Evolutionary conservation across 2,329 filamentous ascomycete genomes (phyloP).

Genomic region (Claviceps sorghi): DNA sequence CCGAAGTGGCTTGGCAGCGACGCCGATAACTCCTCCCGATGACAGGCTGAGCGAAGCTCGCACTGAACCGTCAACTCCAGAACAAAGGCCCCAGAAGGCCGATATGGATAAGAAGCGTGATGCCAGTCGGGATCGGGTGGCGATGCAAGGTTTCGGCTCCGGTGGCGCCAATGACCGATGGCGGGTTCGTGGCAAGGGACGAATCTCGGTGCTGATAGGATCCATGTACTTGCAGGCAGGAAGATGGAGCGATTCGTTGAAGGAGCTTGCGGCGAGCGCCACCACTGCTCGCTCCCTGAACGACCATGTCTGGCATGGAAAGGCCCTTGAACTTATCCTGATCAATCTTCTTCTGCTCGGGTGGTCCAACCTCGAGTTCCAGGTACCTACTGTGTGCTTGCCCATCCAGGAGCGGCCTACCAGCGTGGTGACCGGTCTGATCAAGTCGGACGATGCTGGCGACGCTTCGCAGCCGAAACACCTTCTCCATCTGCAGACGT

Average conservation of each 20-base stretch:
- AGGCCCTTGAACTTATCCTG: slow-evolving; percentile 77
- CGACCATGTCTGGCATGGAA: slow-evolving; percentile 95
- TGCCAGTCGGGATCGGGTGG: slow-evolving; percentile 40
- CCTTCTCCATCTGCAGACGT: slow-evolving; percentile 36
- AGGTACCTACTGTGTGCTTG: slow-evolving; percentile 46
- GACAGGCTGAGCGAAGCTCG: slow-evolving; percentile 24
- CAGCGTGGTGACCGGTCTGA: slow-evolving; percentile 18
- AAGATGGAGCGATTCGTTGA: slow-evolving; percentile 76
- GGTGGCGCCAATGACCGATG: slow-evolving; percentile 61
- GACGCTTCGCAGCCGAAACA: slow-evolving; percentile 35
- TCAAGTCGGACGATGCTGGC: slow-evolving; percentile 14
- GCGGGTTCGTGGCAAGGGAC: slow-evolving; percentile 66
- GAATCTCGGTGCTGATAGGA: slow-evolving; percentile 65
- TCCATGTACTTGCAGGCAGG: slow-evolving; percentile 80
- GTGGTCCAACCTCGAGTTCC: slow-evolving; percentile 74
- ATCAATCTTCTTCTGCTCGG: slow-evolving; percentile 70
- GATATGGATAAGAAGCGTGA: slow-evolving; percentile 32
- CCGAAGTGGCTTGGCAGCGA: slow-evolving; percentile 32
- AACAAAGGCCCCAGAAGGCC: slow-evolving; percentile 22
- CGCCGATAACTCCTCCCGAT: slow-evolving; percentile 34
- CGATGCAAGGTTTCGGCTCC: slow-evolving; percentile 56
- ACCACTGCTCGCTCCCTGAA: slow-evolving; percentile 62
- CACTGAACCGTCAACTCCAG: slow-evolving; percentile 26
- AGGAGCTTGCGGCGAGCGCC: slow-evolving; percentile 69
- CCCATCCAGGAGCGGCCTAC: slow-evolving; percentile 31